These are phyloP conservation scores for Monilinia fructicola DNA, from an alignment of 2,329 filamentous ascomycete genomes.

Conservation along the genomic window DNA sequence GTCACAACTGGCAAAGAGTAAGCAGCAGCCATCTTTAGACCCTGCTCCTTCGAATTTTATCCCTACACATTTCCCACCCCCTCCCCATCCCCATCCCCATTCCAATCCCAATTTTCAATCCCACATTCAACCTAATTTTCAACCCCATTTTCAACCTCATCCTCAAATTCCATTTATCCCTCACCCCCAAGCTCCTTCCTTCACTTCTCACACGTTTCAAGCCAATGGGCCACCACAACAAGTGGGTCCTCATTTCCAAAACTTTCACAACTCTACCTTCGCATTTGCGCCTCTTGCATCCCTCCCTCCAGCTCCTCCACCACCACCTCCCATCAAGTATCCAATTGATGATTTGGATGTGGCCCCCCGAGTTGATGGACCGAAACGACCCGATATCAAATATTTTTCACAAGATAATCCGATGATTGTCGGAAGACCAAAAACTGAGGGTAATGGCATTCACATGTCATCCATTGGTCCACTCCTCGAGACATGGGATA, in stretches of 20 bases:
- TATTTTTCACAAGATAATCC: slow-evolving; percentile 70
- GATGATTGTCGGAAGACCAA: slow-evolving; percentile 48
- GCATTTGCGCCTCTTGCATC: slow-evolving; percentile 50
- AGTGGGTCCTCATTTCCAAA: slow-evolving; percentile 39
- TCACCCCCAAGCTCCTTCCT: slow-evolving; percentile 30
- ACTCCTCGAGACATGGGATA: slow-evolving; percentile 91
- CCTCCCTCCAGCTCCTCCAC: slow-evolving; percentile 55
- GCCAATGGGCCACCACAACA: slow-evolving; percentile 38
- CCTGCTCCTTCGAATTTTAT: slow-evolving; percentile 34
- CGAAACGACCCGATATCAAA: slow-evolving; percentile 70
- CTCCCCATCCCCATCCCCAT: slow-evolving; percentile 31
- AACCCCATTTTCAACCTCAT: slow-evolving; percentile 27
- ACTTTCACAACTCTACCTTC: slow-evolving; percentile 47
- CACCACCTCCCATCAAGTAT: slow-evolving; percentile 81
- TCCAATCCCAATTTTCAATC: slow-evolving; percentile 26
- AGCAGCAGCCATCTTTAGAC: slow-evolving; percentile 42
- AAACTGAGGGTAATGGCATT: slow-evolving; percentile 59
- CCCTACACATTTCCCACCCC: slow-evolving; percentile 26
- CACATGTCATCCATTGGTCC: slow-evolving; percentile 82
- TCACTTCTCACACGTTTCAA: slow-evolving; percentile 40
- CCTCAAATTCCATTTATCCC: slow-evolving; percentile 32
- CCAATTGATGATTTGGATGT: slow-evolving; percentile 93
- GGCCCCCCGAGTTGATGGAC: slow-evolving; percentile 60
- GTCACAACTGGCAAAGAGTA: slow-evolving; percentile 43
- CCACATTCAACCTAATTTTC: slow-evolving; percentile 20